Base-by-base conservation (phyloP, 2,329 filamentous ascomycete species). In the Arachnomyces sp. region DNA sequence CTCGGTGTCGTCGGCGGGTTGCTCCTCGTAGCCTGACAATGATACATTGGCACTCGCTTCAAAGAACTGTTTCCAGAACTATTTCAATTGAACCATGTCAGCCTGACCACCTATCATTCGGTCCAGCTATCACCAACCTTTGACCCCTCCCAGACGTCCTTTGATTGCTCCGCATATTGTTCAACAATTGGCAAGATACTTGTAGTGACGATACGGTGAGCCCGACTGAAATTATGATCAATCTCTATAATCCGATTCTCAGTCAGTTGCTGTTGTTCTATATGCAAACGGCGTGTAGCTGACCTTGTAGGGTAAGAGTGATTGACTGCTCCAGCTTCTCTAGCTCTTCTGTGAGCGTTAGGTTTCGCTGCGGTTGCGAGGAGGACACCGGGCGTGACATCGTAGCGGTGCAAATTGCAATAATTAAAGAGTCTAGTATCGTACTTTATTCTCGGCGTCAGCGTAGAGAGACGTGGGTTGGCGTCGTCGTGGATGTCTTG, bases 61-160 rank as follows among this genome's bases (percentile, higher is more conserved):
- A 65, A 98, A 98, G 71, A 98, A 98, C 70, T 96, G 89, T 66
- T 98, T 98, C 92, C 92, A 98, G 66, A 98, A 98, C 85, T 93
- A 56, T 9, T 38, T 29, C n/a, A n/a, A n/a, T n/a, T n/a, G n/a
- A n/a, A n/a, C n/a, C 30, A 40, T 34, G 31, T 31, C 30, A 3
- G 18, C 8, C 30, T 29, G 5, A 29, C 32, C 39, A 9, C 13
- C 12, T 9, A 7, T 18, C 30, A 42, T 41, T 45, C 29, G 48
- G 44, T 18, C 37, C 37, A n/a, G 2, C 8, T n/a, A 28, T 9
- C 28, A 41, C 56, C 29, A 42, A 90, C 87, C 78, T 94, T 95
- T 40, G 90, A 94, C 15, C 89, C 88, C 53, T 96, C 89, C 92
- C 92, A 98, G 2, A 98, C 90, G 36, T 88, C 80, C 47, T 82